Evolutionary conservation across 768 basidiomycete species (phyloP).

Genomic region (Termitomyces sp.): DNA sequence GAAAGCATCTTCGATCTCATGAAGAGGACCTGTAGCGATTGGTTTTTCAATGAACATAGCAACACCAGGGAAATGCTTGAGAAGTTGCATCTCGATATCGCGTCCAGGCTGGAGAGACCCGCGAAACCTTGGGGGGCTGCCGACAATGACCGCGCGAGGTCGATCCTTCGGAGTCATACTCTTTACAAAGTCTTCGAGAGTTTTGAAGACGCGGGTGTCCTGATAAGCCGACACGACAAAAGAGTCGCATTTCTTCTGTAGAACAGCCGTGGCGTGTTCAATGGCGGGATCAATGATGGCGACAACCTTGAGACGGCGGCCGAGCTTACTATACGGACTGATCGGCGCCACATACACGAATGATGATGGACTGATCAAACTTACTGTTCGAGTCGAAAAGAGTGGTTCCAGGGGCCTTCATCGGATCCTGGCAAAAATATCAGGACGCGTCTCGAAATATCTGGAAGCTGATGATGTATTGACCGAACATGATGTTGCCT

Average conservation of each 20-base stretch:
- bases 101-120: constrained; percentile 70
- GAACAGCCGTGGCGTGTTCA: constrained; percentile 72
- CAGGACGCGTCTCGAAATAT: neutral
- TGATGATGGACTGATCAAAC: constrained; percentile 17
- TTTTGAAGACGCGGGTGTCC: constrained; percentile 79
- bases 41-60: constrained; percentile 94
- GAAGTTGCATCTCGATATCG: constrained; percentile 83
- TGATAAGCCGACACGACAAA: constrained; percentile 94
- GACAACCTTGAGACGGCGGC: constrained; percentile 91
- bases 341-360: constrained; percentile 9
- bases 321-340: constrained; percentile 67
- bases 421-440: constrained; percentile 53
- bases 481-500: constrained; percentile 98
- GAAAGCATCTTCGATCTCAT: constrained; percentile 65
- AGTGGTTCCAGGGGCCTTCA: constrained; percentile 92
- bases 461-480: constrained; percentile 11
- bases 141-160: constrained; percentile 83
- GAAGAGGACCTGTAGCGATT: constrained; percentile 71
- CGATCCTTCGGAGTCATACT: constrained; percentile 57
- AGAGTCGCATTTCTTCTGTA: constrained; percentile 87
- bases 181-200: constrained; percentile 80
- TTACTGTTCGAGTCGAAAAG: constrained; percentile 85
- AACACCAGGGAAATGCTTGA: constrained; percentile 83
- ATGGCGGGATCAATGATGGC: constrained; percentile 89
- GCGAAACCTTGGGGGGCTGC: constrained; percentile 91